These are phyloP conservation scores for Castanea mollissima DNA, from an alignment of 306 rosid genomes.

Conservation along the genomic window DNA sequence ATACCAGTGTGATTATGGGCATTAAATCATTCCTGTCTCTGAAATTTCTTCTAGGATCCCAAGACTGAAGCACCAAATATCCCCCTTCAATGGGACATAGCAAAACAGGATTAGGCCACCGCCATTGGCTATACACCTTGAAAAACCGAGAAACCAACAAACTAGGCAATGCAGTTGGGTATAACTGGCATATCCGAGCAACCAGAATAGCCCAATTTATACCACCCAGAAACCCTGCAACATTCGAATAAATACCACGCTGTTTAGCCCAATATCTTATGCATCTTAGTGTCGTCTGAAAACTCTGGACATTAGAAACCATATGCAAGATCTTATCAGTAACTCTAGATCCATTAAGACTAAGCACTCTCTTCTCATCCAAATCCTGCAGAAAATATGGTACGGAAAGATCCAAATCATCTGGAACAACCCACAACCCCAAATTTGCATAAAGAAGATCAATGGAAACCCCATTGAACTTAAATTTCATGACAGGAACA, in stretches of 20 bases:
- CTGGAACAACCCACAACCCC: not conserved
- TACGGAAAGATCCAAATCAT: conserved; percentile 1
- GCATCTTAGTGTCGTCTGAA: not conserved
- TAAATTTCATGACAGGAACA: conserved; percentile 9
- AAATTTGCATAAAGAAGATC: conserved; percentile 4
- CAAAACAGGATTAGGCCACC: conserved; percentile 1
- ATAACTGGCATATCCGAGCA: not conserved
- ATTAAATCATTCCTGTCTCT: not conserved
- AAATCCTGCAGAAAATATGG: not conserved
- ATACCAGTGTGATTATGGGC: not conserved
- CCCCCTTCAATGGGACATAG: not conserved
- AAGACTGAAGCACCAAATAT: not conserved
- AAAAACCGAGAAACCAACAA: conserved; percentile 5
- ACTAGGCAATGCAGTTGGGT: conserved; percentile 1
- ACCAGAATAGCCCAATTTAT: conserved; percentile 6
- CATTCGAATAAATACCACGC: not conserved
- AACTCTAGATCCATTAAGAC: not conserved
- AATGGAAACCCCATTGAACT: not conserved
- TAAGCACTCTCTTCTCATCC: not conserved
- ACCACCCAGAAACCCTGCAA: conserved; percentile 7
- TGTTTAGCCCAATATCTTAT: not conserved
- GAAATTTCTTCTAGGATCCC: no score
- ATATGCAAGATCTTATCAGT: not conserved
- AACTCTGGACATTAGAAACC: not conserved
- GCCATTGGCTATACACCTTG: not conserved